Conservation (phyloP, 2,329 filamentous ascomycete genomes). For the Colletotrichum phormii region DNA sequence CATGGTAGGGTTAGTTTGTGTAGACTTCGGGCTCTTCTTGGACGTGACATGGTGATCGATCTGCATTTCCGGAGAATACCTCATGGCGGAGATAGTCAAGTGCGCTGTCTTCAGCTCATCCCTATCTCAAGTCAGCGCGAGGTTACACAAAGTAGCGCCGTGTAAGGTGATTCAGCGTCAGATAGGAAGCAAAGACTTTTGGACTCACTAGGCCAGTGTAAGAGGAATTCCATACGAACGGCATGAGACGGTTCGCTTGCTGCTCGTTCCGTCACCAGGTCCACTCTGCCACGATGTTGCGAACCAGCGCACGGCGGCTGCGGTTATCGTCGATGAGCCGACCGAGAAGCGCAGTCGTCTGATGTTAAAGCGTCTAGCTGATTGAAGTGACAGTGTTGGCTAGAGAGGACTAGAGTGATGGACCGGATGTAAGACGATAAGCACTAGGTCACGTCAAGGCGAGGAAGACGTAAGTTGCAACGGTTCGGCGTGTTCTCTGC, state of each 20-base stretch:
- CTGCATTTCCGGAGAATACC: conserved; percentile 29
- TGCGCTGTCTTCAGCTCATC: conserved; percentile 11
- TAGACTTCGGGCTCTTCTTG: neutral
- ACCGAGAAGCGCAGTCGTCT: neutral
- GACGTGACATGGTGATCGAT: conserved; percentile 16
- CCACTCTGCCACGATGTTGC: neutral
- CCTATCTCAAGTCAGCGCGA: conserved; percentile 14
- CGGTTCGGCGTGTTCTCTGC: neutral
- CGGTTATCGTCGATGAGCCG: neutral
- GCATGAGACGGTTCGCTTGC: neutral
- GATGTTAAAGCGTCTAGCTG: neutral
- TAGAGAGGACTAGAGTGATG: neutral
- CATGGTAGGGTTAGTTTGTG: conserved; percentile 35
- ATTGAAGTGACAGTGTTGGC: neutral
- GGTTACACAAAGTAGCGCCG: neutral
- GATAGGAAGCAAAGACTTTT: neutral
- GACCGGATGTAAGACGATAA: neutral
- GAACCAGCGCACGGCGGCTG: neutral
- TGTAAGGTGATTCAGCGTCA: neutral
- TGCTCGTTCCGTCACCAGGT: neutral
- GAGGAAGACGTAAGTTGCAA: neutral
- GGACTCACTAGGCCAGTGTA: conserved; percentile 8
- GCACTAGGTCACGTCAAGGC: neutral
- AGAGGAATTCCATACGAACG: neutral
- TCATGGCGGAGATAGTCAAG: conserved; percentile 16